phyloP scores from a whole-genome alignment of 345 rosid species.

The Laguncularia racemosa region DNA sequence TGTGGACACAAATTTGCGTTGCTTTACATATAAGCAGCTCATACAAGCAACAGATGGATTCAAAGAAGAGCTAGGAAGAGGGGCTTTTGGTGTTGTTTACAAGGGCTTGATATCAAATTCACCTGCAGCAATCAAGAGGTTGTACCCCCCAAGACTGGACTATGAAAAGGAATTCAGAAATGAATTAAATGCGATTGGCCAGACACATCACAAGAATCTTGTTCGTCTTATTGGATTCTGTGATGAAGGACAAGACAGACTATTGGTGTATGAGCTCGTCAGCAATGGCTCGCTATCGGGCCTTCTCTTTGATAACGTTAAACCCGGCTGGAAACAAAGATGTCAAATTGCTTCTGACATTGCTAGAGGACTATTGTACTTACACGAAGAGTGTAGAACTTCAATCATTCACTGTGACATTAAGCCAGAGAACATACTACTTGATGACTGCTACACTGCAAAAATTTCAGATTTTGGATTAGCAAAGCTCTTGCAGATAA shows the following conservation, averaged over 20 bases:
- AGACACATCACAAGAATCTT: conserved; percentile 33
- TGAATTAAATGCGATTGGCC: conserved; percentile 24
- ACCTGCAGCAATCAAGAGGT: conserved; percentile 28
- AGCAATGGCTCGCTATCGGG: conserved; percentile 24
- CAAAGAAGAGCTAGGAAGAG: conserved; percentile 29
- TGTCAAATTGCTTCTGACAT: conserved; percentile 20
- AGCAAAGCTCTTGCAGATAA: conserved; percentile 26
- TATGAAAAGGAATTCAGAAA: conserved; percentile 24
- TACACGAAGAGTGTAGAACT: conserved; percentile 29
- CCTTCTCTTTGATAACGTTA: conserved; percentile 17
- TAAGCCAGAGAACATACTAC: conserved; percentile 36
- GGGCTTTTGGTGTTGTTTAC: conserved; percentile 35
- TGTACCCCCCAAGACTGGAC: conserved; percentile 8
- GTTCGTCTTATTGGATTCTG: conserved; percentile 34
- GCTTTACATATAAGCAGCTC: conserved; percentile 26
- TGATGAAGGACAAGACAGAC: conserved; percentile 21
- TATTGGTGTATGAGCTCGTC: conserved; percentile 29
- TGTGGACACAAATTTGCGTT: conserved; percentile 11
- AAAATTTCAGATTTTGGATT: conserved; percentile 34
- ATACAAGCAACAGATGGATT: conserved; percentile 24
- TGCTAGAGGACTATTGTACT: conserved; percentile 29
- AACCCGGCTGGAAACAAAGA: conserved; percentile 20
- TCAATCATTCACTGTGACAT: conserved; percentile 36
- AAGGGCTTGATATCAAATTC: conserved; percentile 16
- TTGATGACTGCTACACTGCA: conserved; percentile 10